Percentiles rank a stretch among this genome's conserved stretches.
Conservation (phyloP, 495 filamentous ascomycete species). For the Venustampulla echinocandica region DNA sequence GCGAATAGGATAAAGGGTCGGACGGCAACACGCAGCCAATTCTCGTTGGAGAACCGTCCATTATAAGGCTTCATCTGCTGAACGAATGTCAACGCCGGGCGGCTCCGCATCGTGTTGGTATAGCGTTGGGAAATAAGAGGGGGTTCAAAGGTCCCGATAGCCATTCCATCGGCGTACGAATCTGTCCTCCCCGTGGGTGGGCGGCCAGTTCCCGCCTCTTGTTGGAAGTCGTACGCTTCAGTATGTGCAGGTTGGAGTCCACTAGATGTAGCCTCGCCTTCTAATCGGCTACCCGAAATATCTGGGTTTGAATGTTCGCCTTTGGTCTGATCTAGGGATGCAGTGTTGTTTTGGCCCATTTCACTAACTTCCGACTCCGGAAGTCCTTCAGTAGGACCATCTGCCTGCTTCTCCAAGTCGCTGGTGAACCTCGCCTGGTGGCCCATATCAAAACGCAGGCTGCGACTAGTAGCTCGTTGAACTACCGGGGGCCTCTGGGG, state of each 20-base stretch:
- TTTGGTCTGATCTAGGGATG: neutral
- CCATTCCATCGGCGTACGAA: neutral
- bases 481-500: neutral
- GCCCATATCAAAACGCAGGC: neutral
- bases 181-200: neutral
- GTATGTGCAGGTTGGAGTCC: neutral
- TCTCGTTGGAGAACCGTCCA: conserved; percentile 68
- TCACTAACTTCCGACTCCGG: neutral
- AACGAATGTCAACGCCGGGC: conserved; percentile 56
- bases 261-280: too few relatives aligned
- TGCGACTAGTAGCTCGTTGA: neutral
- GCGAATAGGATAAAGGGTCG: conserved; percentile 79
- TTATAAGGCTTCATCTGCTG: conserved; percentile 66
- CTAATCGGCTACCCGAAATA: too few relatives aligned
- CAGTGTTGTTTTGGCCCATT: neutral
- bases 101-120: conserved; percentile 48
- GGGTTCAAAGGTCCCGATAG: neutral
- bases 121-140: conserved; percentile 34
- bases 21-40: conserved; percentile 64
- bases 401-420: neutral
- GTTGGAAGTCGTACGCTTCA: neutral
- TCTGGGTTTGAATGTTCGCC: too few relatives aligned
- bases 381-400: neutral
- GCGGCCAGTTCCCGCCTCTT: too few relatives aligned
- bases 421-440: neutral